These are phyloP conservation scores for Spiraea crenata DNA, from an alignment of 331 rosid species.

Conservation along the genomic window DNA sequence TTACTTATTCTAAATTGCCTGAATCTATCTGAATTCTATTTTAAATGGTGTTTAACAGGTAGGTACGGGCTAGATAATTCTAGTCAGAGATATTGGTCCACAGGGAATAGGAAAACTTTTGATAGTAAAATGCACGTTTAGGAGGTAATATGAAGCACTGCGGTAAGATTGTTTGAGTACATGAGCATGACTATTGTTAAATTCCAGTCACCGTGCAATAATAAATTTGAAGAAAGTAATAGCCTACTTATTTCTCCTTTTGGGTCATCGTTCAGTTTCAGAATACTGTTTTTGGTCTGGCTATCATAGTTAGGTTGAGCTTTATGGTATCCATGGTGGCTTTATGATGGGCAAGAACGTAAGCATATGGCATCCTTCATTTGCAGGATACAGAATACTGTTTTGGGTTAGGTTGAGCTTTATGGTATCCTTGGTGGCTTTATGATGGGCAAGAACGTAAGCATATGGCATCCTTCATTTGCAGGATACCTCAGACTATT, in stretches of 20 bases:
- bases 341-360: conserved; percentile 9
- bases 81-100: too few relatives aligned
- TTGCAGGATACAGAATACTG: conserved; percentile 49
- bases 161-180: not conserved
- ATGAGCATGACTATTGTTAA: not conserved
- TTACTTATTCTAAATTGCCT: too few relatives aligned
- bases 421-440: not conserved
- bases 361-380: conserved; percentile 5
- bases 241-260: conserved; percentile 3
- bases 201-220: not conserved
- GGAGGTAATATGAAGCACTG: not conserved
- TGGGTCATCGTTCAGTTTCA: conserved; percentile 13
- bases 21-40: too few relatives aligned
- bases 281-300: not conserved
- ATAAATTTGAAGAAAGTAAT: too few relatives aligned
- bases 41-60: too few relatives aligned
- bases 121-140: too few relatives aligned
- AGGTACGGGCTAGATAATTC: too few relatives aligned
- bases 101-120: too few relatives aligned
- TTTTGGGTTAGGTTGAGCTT: too few relatives aligned
- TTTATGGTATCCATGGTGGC: not conserved
- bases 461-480: conserved; percentile 12
- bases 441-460: conserved; percentile 8
- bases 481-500: conserved; percentile 61
- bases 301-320: not conserved